Evolutionary conservation across 495 filamentous ascomycete species (phyloP), one percentile per base, ranked within the genome.

Genomic region (Neurospora sp.): DNA sequence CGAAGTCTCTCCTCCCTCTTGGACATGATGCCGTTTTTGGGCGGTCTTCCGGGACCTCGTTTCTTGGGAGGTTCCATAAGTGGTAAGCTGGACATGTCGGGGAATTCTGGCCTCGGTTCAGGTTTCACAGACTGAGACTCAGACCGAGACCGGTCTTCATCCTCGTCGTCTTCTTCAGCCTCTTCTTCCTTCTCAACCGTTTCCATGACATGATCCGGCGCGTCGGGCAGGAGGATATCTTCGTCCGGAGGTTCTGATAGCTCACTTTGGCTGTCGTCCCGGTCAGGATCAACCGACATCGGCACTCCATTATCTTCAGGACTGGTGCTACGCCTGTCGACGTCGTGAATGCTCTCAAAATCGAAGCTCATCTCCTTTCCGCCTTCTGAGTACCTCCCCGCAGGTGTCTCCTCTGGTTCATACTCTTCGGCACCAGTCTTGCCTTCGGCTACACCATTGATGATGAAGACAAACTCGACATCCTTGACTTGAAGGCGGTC

Each of bases 21-120:
- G 8, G 94, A 97, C 88, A 96, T 94, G 78, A 96, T 89, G 8
- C 94, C 94, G 80, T 97, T 91, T 84, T 97, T 97, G 9, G 94
- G 94, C 61, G 94, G 94, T 70, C 94, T 84, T 40, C 94, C 94
- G 61, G 94, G 94, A 12, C 94, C 94, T 70, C 92, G 90, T 70
- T 93, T 91, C 78, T 89, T 93, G 4, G 85, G 84, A 6, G 88
- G 86, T 1, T 65, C 53, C 53, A 65, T 65, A 8, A 65, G 27
- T 65, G 53, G 53, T 37, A 65, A 27, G 53, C 53, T 65, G 53
- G 53, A 65, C 70, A 82, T 76, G 6, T 82, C 75, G 7, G 76
- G 73, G 38, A 83, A 76, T 16, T 78, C 74, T 41, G 70, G 73
- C 20, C 77, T 77, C 72, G 78, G 80, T 68, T 82, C 83, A 17